A percentile compares a stretch with the other conserved stretches of the same genome.
Evolutionary conservation across 2,329 filamentous ascomycete species (phyloP).

Genomic region (Penicillium sp.): DNA sequence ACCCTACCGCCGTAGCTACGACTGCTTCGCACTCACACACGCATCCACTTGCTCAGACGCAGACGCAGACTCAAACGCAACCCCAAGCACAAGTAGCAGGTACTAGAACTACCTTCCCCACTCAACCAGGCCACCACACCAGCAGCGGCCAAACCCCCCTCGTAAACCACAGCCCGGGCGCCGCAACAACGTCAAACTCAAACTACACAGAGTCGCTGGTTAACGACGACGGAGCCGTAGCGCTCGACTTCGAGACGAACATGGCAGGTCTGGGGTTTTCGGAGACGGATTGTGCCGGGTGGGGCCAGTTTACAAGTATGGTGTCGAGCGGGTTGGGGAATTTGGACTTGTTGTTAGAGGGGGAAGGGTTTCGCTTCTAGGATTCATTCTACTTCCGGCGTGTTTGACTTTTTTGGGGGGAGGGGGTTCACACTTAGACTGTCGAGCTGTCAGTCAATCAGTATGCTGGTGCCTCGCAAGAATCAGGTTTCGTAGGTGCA

Average conservation of each 20-base stretch:
- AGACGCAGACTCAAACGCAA: neutral
- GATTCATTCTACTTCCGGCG: too few species aligned
- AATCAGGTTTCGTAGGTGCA: too few species aligned
- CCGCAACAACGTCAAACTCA: neutral
- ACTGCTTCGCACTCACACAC: too few species aligned
- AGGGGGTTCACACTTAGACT: too few species aligned
- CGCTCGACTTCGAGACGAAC: neutral
- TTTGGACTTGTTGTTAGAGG: constrained; percentile 13
- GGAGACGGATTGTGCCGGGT: constrained; percentile 26
- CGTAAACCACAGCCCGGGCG: neutral
- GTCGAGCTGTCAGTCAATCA: too few species aligned
- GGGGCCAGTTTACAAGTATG: constrained; percentile 34
- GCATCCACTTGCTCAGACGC: too few species aligned
- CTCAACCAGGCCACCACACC: too few species aligned
- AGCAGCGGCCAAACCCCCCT: neutral
- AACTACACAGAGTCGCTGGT: neutral
- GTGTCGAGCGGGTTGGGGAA: constrained; percentile 29
- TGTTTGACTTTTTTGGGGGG: too few species aligned
- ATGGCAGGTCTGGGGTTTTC: constrained; percentile 3
- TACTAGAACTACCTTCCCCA: neutral
- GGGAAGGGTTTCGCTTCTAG: neutral
- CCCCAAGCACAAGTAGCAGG: neutral
- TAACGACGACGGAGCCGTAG: neutral
- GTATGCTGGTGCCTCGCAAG: too few species aligned
- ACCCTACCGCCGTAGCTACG: neutral